A percentile compares a stretch with the other conserved stretches of the same genome.
These are phyloP conservation scores for Trichomonas tenax DNA, from an alignment of 208 protist genomes.

Conservation along the genomic window DNA sequence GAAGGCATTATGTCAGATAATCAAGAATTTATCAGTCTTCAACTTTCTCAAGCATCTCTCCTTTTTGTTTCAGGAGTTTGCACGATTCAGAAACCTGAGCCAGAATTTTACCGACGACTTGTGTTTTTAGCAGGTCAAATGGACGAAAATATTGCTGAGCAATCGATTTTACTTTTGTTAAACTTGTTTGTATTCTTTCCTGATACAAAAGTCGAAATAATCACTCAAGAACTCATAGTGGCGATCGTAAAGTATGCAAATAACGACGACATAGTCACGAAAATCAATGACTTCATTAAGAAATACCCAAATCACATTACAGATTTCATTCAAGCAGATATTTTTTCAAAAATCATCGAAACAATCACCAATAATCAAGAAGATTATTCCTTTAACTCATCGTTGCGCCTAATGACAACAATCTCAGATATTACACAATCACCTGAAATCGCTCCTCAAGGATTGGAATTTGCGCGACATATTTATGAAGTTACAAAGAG, in stretches of 20 bases:
- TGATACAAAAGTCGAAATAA: neutral
- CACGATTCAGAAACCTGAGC: neutral
- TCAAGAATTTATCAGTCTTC: neutral
- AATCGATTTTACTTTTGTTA: neutral
- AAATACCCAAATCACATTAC: neutral
- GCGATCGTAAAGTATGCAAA: neutral
- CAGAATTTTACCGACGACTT: neutral
- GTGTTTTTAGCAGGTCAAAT: neutral
- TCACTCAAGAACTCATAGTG: neutral
- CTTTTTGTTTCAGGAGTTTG: neutral
- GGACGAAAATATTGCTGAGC: neutral
- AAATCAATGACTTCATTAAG: neutral
- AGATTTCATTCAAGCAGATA: neutral
- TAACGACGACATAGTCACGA: neutral
- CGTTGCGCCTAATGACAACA: neutral
- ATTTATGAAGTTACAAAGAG: neutral
- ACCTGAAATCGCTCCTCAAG: neutral
- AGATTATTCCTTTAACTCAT: neutral
- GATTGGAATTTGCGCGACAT: neutral
- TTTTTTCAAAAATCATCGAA: neutral
- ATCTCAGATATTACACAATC: neutral
- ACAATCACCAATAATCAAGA: neutral
- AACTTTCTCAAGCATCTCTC: neutral
- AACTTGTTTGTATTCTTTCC: neutral
- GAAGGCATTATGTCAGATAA: neutral